Evolutionary conservation across 2,329 filamentous ascomycete species (phyloP), one percentile per base, ranked within the genome.

Genomic region (Macrophomina pseudophaseolina): DNA sequence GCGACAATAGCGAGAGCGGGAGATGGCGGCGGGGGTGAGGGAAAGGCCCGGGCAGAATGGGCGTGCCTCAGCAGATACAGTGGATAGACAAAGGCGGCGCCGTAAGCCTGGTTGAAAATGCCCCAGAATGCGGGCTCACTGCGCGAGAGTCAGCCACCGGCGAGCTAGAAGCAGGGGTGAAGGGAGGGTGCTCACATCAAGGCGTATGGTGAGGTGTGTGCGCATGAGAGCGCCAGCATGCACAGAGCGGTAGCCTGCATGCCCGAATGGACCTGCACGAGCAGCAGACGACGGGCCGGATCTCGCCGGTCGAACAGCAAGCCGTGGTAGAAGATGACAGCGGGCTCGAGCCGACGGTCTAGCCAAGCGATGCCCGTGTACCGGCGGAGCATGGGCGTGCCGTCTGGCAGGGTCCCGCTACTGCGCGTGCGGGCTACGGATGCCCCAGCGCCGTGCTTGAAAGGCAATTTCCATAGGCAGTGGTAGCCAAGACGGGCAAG

Each of bases 201-300:
- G 38, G 38, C 38, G 38, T 4, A 4, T 40, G 38, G 38, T 40
- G 38, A 40, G 38, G 38, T 40, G 7, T 40, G 38, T 40, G 38
- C 38, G 38, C 38, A 40, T 40, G 38, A 40, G 38, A 40, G 38
- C 38, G 46, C 46, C 4, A 51, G 46, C 46, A 51, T 51, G 46
- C 46, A 51, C 8, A 51, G 23, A 23, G 46, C 46, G n/a, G 46
- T 51, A 51, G 46, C 46, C 46, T 51, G 46, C 46, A 51, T 51
- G n/a, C n/a, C 23, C 46, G 46, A 51, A 23, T 51, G 46, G 46
- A 51, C 46, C 46, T 51, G 46, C n/a, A 51, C 46, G 46, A 51
- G 46, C 46, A 51, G 46, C 46, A 51, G 46, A 23, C 46, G 46
- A 9, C 23, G n/a, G 8, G 46, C 46, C n/a, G n/a, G n/a, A 23